A percentile compares a stretch with the other conserved stretches of the same genome.
These are phyloP conservation scores for Jatropha curcas DNA, from an alignment of 345 rosid genomes.

Conservation along the genomic window DNA sequence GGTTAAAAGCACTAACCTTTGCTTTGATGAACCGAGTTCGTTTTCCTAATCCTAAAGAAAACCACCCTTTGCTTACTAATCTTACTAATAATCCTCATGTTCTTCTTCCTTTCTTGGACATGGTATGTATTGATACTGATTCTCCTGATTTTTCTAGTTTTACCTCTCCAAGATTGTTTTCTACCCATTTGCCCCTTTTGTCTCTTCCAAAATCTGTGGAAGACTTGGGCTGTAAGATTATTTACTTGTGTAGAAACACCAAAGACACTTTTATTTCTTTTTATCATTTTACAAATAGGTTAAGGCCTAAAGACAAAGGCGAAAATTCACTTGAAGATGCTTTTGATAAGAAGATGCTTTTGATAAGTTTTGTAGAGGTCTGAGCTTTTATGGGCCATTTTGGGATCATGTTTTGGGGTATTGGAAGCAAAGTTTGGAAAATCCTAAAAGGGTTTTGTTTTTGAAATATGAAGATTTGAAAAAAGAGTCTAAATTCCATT, in stretches of 20 bases:
- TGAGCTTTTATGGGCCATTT: slow-evolving; percentile 47
- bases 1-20: slow-evolving; percentile 57
- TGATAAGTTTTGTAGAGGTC: slow-evolving; percentile 48
- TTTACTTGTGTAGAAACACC: slow-evolving; percentile 60
- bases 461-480: slow-evolving; percentile 52
- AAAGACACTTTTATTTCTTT: slow-evolving; percentile 57
- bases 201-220: slow-evolving; percentile 37
- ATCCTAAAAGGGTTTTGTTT: slow-evolving; percentile 39
- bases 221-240: slow-evolving; percentile 44
- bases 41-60: slow-evolving; percentile 10
- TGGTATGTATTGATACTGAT: slow-evolving; percentile 11
- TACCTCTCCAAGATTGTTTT: slow-evolving; percentile 44
- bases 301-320: slow-evolving; percentile 28
- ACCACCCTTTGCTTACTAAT: slow-evolving; percentile 50
- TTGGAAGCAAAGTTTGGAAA: slow-evolving; percentile 54
- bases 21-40: slow-evolving; percentile 38
- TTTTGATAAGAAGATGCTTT: slow-evolving; percentile 44
- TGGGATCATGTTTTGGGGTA: slow-evolving; percentile 62
- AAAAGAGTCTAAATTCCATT: slow-evolving; percentile 32
- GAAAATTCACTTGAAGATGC: slow-evolving; percentile 33
- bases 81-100: slow-evolving; percentile 52
- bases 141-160: slow-evolving; percentile 28
- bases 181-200: slow-evolving; percentile 39
- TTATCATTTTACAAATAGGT: slow-evolving; percentile 55
- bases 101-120: slow-evolving; percentile 58